A percentile compares a stretch with the other conserved stretches of the same genome.
These are phyloP conservation scores for Murraya koenigii DNA, from an alignment of 345 rosid genomes.

Conservation along the genomic window DNA sequence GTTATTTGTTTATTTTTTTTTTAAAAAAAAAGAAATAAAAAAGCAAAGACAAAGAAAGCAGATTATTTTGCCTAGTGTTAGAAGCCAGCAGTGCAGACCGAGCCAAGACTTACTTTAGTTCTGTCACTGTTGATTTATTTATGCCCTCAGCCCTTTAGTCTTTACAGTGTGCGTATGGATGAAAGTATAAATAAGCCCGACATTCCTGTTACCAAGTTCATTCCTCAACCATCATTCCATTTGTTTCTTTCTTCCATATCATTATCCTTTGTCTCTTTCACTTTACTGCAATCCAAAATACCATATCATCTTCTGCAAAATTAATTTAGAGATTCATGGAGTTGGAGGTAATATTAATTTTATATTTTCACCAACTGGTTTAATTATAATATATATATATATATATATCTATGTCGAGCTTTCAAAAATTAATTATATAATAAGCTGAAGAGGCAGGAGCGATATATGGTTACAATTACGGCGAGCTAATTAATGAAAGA, in stretches of 20 bases:
- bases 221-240: conserved; percentile 15
- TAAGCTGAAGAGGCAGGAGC: too few relatives aligned
- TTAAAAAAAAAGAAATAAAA: neutral
- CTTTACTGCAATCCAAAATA: neutral
- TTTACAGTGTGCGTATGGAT: too few relatives aligned
- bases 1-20: conserved; percentile 18
- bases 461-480: neutral
- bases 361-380: too few relatives aligned
- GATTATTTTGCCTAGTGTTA: conserved; percentile 6
- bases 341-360: conserved; percentile 42
- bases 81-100: conserved; percentile 16
- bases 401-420: too few relatives aligned
- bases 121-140: conserved; percentile 17
- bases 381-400: too few relatives aligned
- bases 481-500: neutral
- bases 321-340: neutral
- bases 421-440: too few relatives aligned
- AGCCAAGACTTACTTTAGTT: conserved; percentile 23
- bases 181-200: conserved; percentile 21
- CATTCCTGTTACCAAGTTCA: conserved; percentile 23
- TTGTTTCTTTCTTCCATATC: conserved; percentile 10
- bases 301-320: neutral
- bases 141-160: neutral
- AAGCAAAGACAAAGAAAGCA: conserved; percentile 8
- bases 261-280: neutral